Percentiles rank a stretch among this genome's conserved stretches.
Evolutionary conservation across 1,284 basidiomycete genomes (phyloP).

Genomic region (Flammula alnicola): DNA sequence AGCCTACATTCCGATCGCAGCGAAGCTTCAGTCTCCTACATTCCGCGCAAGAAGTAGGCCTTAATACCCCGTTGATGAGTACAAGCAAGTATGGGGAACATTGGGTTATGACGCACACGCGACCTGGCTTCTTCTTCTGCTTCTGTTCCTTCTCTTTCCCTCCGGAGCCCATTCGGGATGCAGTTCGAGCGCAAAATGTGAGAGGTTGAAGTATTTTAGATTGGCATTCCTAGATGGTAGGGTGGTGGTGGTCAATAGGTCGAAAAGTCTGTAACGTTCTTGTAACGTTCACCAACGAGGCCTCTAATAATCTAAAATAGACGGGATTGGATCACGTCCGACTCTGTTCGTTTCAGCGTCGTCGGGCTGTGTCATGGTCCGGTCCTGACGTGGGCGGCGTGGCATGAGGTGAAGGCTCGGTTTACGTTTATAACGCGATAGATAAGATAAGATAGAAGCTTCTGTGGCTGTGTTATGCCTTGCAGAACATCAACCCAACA

Average conservation of each 20-base stretch:
- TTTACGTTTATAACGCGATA: background rate
- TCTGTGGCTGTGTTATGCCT: background rate
- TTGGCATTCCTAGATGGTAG: conserved; percentile 12
- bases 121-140: conserved; percentile 33
- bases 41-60: conserved; percentile 75
- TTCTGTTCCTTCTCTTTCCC: conserved; percentile 30
- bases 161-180: conserved; percentile 23
- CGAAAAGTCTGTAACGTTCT: conserved; percentile 2
- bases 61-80: conserved; percentile 27
- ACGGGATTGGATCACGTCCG: conserved; percentile 11
- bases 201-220: background rate
- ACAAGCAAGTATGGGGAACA: background rate
- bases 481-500: too few species aligned
- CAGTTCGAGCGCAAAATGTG: background rate
- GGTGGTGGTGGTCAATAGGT: conserved; percentile 2
- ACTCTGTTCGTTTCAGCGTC: conserved; percentile 6
- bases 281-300: conserved; percentile 2
- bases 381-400: conserved; percentile 11
- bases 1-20: conserved; percentile 67
- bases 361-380: conserved; percentile 21
- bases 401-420: background rate
- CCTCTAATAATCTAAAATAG: conserved; percentile 3
- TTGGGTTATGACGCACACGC: conserved; percentile 29
- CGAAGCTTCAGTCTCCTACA: conserved; percentile 72
- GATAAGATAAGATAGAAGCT: conserved; percentile 15